Evolutionary conservation across 805 yeast species (phyloP).

Genomic region (Teunomyces funiuensis): DNA sequence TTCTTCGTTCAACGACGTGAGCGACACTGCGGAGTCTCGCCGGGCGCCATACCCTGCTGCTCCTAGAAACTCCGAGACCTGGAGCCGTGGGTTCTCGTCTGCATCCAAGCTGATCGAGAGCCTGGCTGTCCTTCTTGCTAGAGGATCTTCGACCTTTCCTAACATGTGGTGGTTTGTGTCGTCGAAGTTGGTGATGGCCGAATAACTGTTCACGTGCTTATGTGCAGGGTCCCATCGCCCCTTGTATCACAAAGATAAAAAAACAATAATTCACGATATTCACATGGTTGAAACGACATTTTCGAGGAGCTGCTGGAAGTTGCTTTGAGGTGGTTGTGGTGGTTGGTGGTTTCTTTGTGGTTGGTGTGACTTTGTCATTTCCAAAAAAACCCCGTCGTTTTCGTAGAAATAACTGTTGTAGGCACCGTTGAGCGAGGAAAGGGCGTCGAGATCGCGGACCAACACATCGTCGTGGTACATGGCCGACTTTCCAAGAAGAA

Average conservation of each 20-base stretch:
- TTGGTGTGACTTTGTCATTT: not conserved
- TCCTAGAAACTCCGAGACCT: conserved; percentile 16
- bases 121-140: conserved; percentile 25
- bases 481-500: conserved; percentile 27
- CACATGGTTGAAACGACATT: not conserved
- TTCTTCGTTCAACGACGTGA: conserved; percentile 23
- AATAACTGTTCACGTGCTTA: no score
- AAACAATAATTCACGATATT: no score
- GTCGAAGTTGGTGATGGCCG: no score
- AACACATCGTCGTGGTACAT: conserved; percentile 14
- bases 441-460: conserved; percentile 16
- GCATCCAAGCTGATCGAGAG: conserved; percentile 26
- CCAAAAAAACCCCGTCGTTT: not conserved
- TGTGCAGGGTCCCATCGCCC: not conserved
- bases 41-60: conserved; percentile 10
- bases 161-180: no score
- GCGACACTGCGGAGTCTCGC: conserved; percentile 24
- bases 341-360: no score
- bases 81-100: conserved; percentile 17
- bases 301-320: not conserved
- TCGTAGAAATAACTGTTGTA: conserved; percentile 14
- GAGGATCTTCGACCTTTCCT: conserved; percentile 16
- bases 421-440: conserved; percentile 15
- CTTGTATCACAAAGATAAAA: no score
- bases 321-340: no score